Evolutionary conservation across 2,329 filamentous ascomycete genomes (phyloP), one percentile per base, ranked within the genome.

Genomic region (Colletotrichum musae): DNA sequence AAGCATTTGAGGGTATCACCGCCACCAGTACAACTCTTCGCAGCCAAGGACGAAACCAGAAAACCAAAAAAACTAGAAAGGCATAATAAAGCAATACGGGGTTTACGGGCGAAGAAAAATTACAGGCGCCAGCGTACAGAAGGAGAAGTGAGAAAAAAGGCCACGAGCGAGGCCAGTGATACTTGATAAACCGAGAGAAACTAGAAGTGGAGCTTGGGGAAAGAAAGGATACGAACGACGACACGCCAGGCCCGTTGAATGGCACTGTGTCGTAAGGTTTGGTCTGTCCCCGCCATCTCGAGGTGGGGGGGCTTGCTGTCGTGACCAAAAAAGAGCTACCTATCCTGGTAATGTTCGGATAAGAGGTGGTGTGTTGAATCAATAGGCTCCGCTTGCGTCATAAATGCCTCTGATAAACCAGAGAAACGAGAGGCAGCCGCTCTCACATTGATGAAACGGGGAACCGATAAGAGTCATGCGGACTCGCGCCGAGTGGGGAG

Each of bases 1-100:
- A 61, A 67, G 28, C 62, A 61, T 61, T 48, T 45, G 26, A 66
- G 70, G 70, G 58, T 70, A 70, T 71, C 69, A 64, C 61, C 52
- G 58, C 52, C 57, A 10, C 41, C 57, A 43, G 21, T 66, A 58
- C 50, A 57, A 32, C 18, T 36, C 32, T 10, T 36, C 32, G 32
- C 32, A 36, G 32, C 32, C 32, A 36, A 36, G 32, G 32, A 36
- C 9, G 54, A 53, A n/a, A 36, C 12, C 15, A 21, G 10, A 51
- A 13, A 51, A 4, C 13, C 43, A 24, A n/a, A n/a, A 32, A 39
- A 51, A 32, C 21, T 24, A 24, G 21, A 21, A n/a, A 5, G 9
- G n/a, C 24, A 45, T 39, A 41, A 36, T n/a, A 63, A 43, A 54
- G 39, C 12, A 45, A 13, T 9, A 52, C 9, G 16, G 28, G 50